phyloP scores from a whole-genome alignment of 306 rosid genomes.

The Trifolium pratense region DNA sequence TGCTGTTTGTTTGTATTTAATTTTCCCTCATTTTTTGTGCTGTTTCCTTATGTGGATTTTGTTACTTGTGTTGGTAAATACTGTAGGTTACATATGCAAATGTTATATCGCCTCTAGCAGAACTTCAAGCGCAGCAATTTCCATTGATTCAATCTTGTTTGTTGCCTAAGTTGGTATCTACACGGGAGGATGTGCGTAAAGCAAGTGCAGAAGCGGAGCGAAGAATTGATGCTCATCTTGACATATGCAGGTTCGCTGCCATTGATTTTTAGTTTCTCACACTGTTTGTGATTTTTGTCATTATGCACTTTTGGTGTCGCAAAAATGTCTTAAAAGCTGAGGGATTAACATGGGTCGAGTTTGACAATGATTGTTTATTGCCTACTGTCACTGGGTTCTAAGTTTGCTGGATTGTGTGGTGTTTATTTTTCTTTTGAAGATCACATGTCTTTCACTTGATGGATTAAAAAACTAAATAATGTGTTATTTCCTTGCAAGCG shows the following conservation, averaged over 20 bases:
- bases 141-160: conserved; percentile 82
- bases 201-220: conserved; percentile 94
- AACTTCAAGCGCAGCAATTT: conserved; percentile 78
- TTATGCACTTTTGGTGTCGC: not conserved
- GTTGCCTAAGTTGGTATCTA: conserved; percentile 78
- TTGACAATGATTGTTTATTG: conserved; percentile 18
- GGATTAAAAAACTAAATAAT: conserved; percentile 41
- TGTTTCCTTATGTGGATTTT: conserved; percentile 26
- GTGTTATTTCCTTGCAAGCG: conserved; percentile 45
- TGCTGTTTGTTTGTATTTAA: conserved; percentile 25
- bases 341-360: not conserved
- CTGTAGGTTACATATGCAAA: conserved; percentile 78
- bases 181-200: conserved; percentile 71
- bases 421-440: conserved; percentile 29
- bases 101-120: conserved; percentile 78
- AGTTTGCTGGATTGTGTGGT: conserved; percentile 17
- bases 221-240: conserved; percentile 79
- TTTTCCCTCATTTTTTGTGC: not conserved
- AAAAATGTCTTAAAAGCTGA: not conserved
- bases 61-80: conserved; percentile 30
- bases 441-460: conserved; percentile 4
- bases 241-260: conserved; percentile 69
- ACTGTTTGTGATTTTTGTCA: conserved; percentile 22
- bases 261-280: conserved; percentile 13
- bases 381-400: conserved; percentile 11